Base-by-base conservation (phyloP, 208 protist genomes). In the Eutreptiella sp. region DNA sequence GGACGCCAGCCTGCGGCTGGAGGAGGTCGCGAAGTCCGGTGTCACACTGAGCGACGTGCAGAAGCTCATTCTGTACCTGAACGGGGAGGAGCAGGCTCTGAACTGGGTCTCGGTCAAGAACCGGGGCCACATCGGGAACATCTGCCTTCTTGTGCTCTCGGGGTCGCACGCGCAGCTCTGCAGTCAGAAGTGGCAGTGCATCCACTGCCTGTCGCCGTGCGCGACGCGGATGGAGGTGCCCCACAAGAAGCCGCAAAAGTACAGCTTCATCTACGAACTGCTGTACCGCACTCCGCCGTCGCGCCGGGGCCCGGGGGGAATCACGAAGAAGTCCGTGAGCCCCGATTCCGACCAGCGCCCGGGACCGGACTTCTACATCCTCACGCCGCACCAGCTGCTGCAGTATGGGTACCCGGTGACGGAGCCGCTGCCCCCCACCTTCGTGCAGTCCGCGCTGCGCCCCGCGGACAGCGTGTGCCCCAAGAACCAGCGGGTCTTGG, bases 401-500 rank as follows among this genome's bases (percentile, higher is more conserved):
- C 52, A 66, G 16, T 27, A 66, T 29, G 45, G 45, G 38, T 66
- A 59, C 50, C 29, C 29, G 26, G 7, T 46, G 21, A 26, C 27
- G 21, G n/a, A 11, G 7, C n/a, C 21, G 16, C 16, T 9, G 9
- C 11, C 5, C 7, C 29, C 29, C 14, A 42, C 7, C 5, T 34
- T 66, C 7, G 34, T 2, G 3, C 38, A 7, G 1, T 9, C 19
- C 26, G 29, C 24, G 24, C 26, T 41, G 14, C 11, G 24, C 26
- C 0, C 1, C 3, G 24, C 21, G 14, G 34, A 2, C 19, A 23
- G 48, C 4, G 33, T 26, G 19, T 4, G 23, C 1, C 35, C 23
- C 23, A n/a, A 27, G 5, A 27, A 7, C 16, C 29, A 66, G 41
- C 52, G 46, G 5, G 70, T 91, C 0, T 63, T 90, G 31, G 77